Evolutionary conservation across 306 rosid species (phyloP).

Genomic region (Leucaena leucocephala): DNA sequence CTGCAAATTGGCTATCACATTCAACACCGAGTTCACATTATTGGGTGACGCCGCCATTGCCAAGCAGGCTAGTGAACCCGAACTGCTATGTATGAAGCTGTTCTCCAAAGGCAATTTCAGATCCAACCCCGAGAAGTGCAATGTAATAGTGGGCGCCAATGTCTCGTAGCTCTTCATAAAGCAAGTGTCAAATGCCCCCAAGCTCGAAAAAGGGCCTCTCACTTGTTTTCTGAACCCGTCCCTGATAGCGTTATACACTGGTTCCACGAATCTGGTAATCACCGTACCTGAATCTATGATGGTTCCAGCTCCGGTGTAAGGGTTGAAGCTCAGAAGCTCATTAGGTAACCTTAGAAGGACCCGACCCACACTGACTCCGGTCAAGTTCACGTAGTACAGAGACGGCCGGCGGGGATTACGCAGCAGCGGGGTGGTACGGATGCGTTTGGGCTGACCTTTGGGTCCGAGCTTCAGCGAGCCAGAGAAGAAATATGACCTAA

Average conservation of each 20-base stretch:
- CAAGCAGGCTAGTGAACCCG: slow-evolving; percentile 63
- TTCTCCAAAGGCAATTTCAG: slow-evolving; percentile 46
- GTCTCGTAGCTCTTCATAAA: not conserved
- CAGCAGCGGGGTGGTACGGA: not conserved
- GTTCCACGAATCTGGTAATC: not conserved
- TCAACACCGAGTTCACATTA: slow-evolving; percentile 1
- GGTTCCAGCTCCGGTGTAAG: not conserved
- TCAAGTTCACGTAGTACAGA: not conserved
- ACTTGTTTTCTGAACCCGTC: not conserved
- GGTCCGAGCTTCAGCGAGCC: not conserved
- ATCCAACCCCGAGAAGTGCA: not conserved
- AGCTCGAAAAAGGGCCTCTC: not conserved
- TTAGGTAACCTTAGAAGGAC: not conserved
- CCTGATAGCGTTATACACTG: not conserved
- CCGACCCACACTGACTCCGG: not conserved
- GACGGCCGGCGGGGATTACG: not conserved
- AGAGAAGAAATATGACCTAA: not conserved
- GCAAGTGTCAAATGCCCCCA: not conserved
- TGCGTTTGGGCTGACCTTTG: not conserved
- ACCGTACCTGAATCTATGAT: slow-evolving; percentile 2
- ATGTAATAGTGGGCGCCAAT: not conserved
- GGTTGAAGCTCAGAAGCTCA: not conserved
- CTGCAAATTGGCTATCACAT: slow-evolving; percentile 69
- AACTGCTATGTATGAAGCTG: slow-evolving; percentile 79
- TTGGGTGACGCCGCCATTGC: slow-evolving; percentile 20